phyloP scores from a whole-genome alignment of 2,329 filamentous ascomycete genomes.

The Ophiostoma triangulosporum region DNA sequence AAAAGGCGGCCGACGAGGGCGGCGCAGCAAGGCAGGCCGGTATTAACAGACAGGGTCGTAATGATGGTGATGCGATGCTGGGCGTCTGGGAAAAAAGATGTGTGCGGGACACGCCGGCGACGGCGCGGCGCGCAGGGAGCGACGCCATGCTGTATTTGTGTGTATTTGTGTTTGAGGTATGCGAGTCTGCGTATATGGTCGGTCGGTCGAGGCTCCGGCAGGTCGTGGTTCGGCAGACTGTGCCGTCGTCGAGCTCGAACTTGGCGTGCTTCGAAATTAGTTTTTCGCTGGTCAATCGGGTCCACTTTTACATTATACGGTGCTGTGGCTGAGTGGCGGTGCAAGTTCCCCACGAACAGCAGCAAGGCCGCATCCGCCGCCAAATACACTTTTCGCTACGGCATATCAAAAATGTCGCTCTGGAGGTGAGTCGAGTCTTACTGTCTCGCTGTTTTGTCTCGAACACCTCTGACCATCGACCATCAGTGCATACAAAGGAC shows the following conservation, averaged over 20 bases:
- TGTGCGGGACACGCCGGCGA: not conserved
- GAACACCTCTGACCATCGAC: not conserved
- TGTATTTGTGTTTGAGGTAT: not conserved
- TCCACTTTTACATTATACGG: not conserved
- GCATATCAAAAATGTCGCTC: slow-evolving; percentile 18
- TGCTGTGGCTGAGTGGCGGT: slow-evolving; percentile 7
- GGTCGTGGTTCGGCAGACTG: not conserved
- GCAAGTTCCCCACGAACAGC: not conserved
- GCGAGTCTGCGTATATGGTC: not conserved
- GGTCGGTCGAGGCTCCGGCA: too few species aligned
- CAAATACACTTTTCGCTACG: not conserved
- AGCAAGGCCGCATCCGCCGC: not conserved
- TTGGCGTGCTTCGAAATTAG: not conserved
- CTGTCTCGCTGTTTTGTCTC: not conserved
- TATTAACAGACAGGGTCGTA: not conserved
- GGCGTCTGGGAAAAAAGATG: not conserved
- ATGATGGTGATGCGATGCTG: not conserved
- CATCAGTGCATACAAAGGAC: slow-evolving; percentile 52
- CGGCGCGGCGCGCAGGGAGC: slow-evolving; percentile 1
- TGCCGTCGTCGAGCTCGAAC: not conserved
- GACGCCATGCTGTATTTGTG: not conserved
- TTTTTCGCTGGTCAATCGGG: slow-evolving; percentile 3
- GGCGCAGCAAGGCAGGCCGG: not conserved
- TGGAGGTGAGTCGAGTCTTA: slow-evolving; percentile 13
- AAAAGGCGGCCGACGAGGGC: slow-evolving; percentile 25